Base-by-base conservation (phyloP, 495 filamentous ascomycete species). In the Aspergillus leporis region DNA sequence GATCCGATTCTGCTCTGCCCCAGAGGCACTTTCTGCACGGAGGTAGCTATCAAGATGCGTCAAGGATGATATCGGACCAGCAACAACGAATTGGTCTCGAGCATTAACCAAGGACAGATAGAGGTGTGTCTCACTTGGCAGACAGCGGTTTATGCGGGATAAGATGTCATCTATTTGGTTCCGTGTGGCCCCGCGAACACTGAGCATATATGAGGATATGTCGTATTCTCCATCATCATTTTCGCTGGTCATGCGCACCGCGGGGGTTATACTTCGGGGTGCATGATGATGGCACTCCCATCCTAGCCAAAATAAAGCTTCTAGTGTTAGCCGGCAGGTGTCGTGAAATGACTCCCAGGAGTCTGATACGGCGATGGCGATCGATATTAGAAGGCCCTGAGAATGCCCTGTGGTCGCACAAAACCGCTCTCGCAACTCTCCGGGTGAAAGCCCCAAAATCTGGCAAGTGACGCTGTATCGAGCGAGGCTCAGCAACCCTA, bases 381-480 rank as follows among this genome's bases (percentile, higher is more conserved):
- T 61, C 9, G 72, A 62, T 5, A 62, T 59, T 9, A 75, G 16
- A 8, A 73, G 53, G 10, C 69, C 69, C 40, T 74, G 73, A 19
- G 70, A 73, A 49, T 76, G 73, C 3, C 73, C 73, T 1, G 71
- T 70, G 13, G 63, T 64, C 5, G 62, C 66, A 12, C 51, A 28
- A 10, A 76, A 56, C 9, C 61, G 23, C 6, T 59, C 53, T n/a
- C 61, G 55, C 40, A 76, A 32, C 40, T 64, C 65, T 3, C 66
- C 70, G 0, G 72, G 74, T 7, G 36, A 56, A 5, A 58, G 53
- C 4, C 61, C 61, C 36, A 73, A 41, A 10, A 74, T 40, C 18
- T 62, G 61, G 54, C 72, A 69, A 8, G 51, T 54, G 32, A 73
- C 61, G 23, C 53, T 56, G 51, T 69, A 76, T 38, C 66, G 59